Evolutionary conservation across 306 rosid species (phyloP), one percentile per base, ranked within the genome.

Genomic region (Pyrus bretschneideri): DNA sequence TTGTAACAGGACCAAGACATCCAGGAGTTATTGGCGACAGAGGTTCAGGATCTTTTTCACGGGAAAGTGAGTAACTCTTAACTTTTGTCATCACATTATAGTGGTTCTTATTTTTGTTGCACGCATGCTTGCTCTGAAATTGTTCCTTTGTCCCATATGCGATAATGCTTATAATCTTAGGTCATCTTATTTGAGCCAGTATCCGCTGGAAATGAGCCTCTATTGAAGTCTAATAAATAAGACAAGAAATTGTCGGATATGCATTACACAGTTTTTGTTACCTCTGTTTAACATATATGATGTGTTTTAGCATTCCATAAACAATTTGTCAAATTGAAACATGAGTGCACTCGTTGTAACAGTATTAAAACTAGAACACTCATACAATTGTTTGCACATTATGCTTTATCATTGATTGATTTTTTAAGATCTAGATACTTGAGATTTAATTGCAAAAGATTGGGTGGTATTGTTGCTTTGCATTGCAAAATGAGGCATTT

Each of bases 21-120:
- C 86, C 95, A 11, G 98, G 98, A 67, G 93, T 94, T 77, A 94
- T 94, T 69, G 98, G 98, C 66, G 98, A 94, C 19, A 88, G 98
- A 44, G 98, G 98, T 84, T 94, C 91, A 52, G 91, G 89, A 63
- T 87, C 91, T 12, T 87, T 87, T 76, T 87, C 98, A 59, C 83
- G 97, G 80, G 98, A 94, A 87, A 94, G 98, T 94, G 78, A 88
- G 98, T 90, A 49, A 45, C 51, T 55, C 17, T 59, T 51, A 5
- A 25, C 8, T 60, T 22, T 40, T 23, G 5, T 25, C 27, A 19
- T 69, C 21, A 3, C 42, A n/a, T 54, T 45, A 21, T 40, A 5
- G 15, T 75, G 22, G 46, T 46, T 29, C 44, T 45, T 11, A 15
- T 12, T 58, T 27, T 31, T 14, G 14, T 69, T 5, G 4, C 54